Conservation (phyloP, 208 protist species). For the Leishmania turanica region DNA sequence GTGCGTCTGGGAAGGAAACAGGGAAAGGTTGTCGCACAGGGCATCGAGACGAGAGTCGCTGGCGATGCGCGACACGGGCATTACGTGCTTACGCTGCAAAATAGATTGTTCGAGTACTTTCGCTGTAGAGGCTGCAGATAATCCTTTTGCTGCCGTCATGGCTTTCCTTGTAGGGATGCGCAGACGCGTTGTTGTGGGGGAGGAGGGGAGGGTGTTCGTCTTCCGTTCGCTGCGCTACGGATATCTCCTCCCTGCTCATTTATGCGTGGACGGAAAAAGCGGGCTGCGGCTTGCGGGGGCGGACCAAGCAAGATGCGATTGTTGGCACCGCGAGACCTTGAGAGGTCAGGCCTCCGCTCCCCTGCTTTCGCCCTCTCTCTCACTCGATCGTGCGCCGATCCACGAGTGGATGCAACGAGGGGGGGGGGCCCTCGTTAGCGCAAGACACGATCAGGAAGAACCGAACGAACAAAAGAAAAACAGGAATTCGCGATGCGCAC, state of each 20-base stretch:
- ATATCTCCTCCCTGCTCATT: too few relatives aligned
- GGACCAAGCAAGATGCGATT: not conserved
- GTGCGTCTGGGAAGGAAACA: not conserved
- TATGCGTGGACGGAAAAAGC: too few relatives aligned
- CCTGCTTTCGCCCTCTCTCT: not conserved
- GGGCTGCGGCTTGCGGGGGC: too few relatives aligned
- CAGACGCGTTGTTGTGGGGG: too few relatives aligned
- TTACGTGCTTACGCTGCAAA: too few relatives aligned
- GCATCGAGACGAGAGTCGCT: not conserved
- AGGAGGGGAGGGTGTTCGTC: too few relatives aligned
- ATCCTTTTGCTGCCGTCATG: not conserved
- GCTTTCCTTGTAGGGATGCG: not conserved
- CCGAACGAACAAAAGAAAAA: not conserved
- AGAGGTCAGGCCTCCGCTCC: too few relatives aligned
- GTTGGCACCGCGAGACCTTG: not conserved
- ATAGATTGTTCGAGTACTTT: too few relatives aligned
- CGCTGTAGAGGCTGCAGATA: not conserved
- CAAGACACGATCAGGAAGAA: not conserved
- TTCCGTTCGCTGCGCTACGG: too few relatives aligned
- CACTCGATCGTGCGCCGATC: not conserved
- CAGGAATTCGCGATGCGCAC: not conserved
- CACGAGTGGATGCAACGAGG: not conserved
- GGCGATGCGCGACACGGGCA: not conserved
- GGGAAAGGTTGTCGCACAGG: not conserved
- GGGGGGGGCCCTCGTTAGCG: not conserved